A percentile compares a stretch with the other conserved stretches of the same genome.
Conservation (phyloP, 805 yeast species). For the Ogataea populi-albae region DNA sequence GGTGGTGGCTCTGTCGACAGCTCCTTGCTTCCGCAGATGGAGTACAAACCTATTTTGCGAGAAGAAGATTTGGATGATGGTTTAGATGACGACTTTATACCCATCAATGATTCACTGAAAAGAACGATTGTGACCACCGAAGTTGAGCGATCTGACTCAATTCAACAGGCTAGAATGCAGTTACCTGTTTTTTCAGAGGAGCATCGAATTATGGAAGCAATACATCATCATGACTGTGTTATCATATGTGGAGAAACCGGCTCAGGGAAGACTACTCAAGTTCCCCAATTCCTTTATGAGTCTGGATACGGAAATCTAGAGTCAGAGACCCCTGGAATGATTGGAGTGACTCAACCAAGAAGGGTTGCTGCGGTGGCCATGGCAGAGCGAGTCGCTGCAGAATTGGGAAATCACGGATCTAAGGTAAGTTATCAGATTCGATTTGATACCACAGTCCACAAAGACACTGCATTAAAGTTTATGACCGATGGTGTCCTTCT, state of each 20-base stretch:
- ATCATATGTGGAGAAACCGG: constrained; percentile 98
- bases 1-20: constrained; percentile 53
- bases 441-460: constrained; percentile 65
- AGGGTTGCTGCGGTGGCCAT: constrained; percentile 92
- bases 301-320: constrained; percentile 75
- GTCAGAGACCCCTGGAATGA: constrained; percentile 81
- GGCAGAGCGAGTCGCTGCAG: constrained; percentile 77
- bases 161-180: constrained; percentile 65
- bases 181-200: constrained; percentile 91
- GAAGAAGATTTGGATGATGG: constrained; percentile 71
- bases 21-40: constrained; percentile 47
- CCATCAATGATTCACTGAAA: constrained; percentile 48
- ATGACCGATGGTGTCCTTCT: constrained; percentile 95
- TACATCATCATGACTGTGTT: constrained; percentile 86
- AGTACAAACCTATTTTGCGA: constrained; percentile 56
- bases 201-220: constrained; percentile 91
- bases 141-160: constrained; percentile 60
- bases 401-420: constrained; percentile 67
- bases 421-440: constrained; percentile 80
- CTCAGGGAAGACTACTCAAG: constrained; percentile 97
- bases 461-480: constrained; percentile 72
- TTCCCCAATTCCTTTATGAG: constrained; percentile 93
- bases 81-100: constrained; percentile 57
- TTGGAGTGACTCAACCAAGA: constrained; percentile 94
- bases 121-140: constrained; percentile 68